Evolutionary conservation across 192 early-diverging fungal species (phyloP), one percentile per base, ranked within the genome.

Genomic region (Umbelopsis sp.): DNA sequence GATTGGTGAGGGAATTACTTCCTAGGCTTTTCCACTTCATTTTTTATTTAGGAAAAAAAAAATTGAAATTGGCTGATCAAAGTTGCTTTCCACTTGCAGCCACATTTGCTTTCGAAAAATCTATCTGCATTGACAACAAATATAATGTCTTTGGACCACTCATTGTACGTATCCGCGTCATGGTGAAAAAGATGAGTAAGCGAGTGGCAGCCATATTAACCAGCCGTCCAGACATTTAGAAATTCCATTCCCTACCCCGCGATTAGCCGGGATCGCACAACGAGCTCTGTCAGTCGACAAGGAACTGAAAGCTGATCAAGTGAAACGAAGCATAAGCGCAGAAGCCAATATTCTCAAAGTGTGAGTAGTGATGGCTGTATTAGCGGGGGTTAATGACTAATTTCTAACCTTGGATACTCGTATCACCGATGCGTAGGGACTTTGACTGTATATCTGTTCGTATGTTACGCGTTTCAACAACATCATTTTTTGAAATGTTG

Each of bases 401-500:
- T 8, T 49, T 64, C 13, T 30, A 21, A 33, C 15, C 10, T 55
- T 71, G 12, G 51, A 46, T 27, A 37, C 47, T 76, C 15, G 11
- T 45, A 46, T 64, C 25, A 48, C 44, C 41, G 2, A 25, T n/a
- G 25, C 10, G 41, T 49, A 85, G 84, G 37, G 23, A 68, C 22
- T 83, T 83, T 71, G 70, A 78, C 3, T 76, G 79, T 49, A 12
- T 64, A 7, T 74, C 70, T 16, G 49, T 76, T 9, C 76, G 76
- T 25, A 80, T 81, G 73, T 69, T 86, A 21, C 75, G 84, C 41
- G 81, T 84, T 15, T 75, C 84, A 15, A 75, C 78, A 12, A 84
- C 81, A n/a, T 77, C 82, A 3, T 82, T 86, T 46, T 74, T 86
- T 44, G 84, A 86, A 25, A 78, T 82, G 72, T 21, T 86, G 25